phyloP scores from a whole-genome alignment of 345 rosid genomes.

The Pelargonium nanum region DNA sequence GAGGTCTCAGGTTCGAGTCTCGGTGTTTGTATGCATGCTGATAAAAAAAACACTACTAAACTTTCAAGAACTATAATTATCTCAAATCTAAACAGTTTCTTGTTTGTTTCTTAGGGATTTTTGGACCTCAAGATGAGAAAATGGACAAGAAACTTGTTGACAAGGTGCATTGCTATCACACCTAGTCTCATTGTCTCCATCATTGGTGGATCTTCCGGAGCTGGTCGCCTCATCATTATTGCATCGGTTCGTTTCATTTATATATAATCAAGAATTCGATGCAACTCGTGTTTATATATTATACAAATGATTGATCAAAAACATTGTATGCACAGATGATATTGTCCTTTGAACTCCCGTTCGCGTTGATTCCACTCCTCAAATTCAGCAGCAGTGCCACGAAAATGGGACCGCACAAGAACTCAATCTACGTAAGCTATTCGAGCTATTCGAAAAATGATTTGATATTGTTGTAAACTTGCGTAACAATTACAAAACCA shows the following conservation, averaged over 20 bases:
- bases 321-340: constrained; percentile 37
- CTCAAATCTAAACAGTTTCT: background rate
- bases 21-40: too few species aligned
- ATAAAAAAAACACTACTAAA: too few species aligned
- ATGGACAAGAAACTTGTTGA: constrained; percentile 53
- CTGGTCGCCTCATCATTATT: constrained; percentile 49
- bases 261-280: too few species aligned
- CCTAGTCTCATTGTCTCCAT: constrained; percentile 55
- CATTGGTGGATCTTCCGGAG: constrained; percentile 49
- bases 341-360: constrained; percentile 65
- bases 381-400: constrained; percentile 56
- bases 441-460: background rate
- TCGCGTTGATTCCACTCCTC: constrained; percentile 60
- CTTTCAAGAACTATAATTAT: too few species aligned
- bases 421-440: constrained; percentile 36
- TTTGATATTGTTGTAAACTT: background rate
- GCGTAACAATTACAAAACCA: background rate
- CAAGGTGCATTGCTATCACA: constrained; percentile 45
- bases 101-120: constrained; percentile 37
- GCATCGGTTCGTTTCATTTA: constrained; percentile 36
- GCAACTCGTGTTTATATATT: background rate
- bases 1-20: too few species aligned
- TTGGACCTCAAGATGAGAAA: constrained; percentile 46
- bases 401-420: constrained; percentile 67
- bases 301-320: background rate